Conservation (phyloP, 148 eudicot genomes). For the Cornus controversa region DNA sequence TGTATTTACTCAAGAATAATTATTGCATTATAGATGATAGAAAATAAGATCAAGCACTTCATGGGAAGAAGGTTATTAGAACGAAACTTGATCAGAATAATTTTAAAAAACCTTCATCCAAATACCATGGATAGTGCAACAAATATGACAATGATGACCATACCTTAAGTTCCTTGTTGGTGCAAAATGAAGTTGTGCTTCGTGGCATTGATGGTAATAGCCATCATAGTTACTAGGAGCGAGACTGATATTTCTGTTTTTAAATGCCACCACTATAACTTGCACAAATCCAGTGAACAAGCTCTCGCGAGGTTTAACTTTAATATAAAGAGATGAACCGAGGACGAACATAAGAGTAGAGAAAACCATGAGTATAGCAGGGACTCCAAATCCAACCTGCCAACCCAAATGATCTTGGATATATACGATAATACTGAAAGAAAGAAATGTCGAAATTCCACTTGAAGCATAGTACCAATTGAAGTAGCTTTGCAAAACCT, state of each 20-base stretch:
- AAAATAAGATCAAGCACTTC: too few species aligned
- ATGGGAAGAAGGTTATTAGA: too few species aligned
- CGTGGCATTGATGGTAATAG: not conserved
- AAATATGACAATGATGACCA: not conserved
- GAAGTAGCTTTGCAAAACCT: conserved; percentile 18
- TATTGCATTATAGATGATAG: too few species aligned
- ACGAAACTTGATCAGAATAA: too few species aligned
- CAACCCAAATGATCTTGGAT: conserved; percentile 24
- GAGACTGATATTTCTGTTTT: conserved; percentile 10
- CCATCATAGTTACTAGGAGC: not conserved
- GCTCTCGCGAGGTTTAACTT: conserved; percentile 16
- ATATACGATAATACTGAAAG: conserved; percentile 16
- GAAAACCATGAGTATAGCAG: conserved; percentile 13
- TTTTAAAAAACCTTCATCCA: too few species aligned
- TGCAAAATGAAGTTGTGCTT: conserved; percentile 7
- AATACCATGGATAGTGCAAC: not conserved
- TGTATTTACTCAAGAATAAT: too few species aligned
- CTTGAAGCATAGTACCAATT: conserved; percentile 18
- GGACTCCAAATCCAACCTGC: conserved; percentile 19
- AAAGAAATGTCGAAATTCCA: conserved; percentile 9
- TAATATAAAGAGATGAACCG: conserved; percentile 14
- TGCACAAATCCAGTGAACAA: conserved; percentile 13
- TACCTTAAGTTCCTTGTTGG: conserved; percentile 59
- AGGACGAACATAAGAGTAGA: conserved; percentile 9
- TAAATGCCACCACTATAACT: conserved; percentile 10